Conservation (phyloP, 495 filamentous ascomycete genomes). For the Chaetomidium leptoderma region DNA sequence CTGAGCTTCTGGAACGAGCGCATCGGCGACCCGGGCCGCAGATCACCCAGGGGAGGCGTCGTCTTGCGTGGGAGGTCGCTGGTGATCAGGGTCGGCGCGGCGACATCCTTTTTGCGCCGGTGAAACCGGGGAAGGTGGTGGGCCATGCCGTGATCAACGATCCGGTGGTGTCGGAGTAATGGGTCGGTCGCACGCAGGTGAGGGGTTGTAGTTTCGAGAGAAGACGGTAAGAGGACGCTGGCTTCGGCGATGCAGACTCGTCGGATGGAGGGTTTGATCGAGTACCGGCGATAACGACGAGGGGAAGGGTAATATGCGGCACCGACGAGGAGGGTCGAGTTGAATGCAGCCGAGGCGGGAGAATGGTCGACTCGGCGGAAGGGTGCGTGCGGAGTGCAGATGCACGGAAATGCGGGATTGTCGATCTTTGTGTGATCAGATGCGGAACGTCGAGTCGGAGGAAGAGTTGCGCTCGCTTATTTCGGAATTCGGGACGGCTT, state of each 20-base stretch:
- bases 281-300: not conserved
- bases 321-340: not conserved
- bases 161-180: not conserved
- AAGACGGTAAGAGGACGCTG: not conserved
- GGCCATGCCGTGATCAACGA: slow-evolving; percentile 11
- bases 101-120: slow-evolving; percentile 27
- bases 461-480: not conserved
- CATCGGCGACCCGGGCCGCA: slow-evolving; percentile 12
- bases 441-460: not conserved
- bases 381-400: slow-evolving; percentile 11
- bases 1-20: slow-evolving; percentile 29
- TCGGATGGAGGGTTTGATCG: not conserved
- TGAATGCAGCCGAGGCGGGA: not conserved
- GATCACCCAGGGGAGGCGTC: slow-evolving; percentile 25
- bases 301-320: not conserved
- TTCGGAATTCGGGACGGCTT: not conserved
- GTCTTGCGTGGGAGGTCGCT: slow-evolving; percentile 22
- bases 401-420: slow-evolving; percentile 9
- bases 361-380: not conserved
- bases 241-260: not conserved
- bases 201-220: not conserved
- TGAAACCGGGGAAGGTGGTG: slow-evolving; percentile 23
- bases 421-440: slow-evolving; percentile 7
- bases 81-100: slow-evolving; percentile 22
- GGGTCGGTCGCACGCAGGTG: not conserved